These are phyloP conservation scores for Hypoxylon lienhwacheense DNA, from an alignment of 495 filamentous ascomycete species.

Conservation along the genomic window DNA sequence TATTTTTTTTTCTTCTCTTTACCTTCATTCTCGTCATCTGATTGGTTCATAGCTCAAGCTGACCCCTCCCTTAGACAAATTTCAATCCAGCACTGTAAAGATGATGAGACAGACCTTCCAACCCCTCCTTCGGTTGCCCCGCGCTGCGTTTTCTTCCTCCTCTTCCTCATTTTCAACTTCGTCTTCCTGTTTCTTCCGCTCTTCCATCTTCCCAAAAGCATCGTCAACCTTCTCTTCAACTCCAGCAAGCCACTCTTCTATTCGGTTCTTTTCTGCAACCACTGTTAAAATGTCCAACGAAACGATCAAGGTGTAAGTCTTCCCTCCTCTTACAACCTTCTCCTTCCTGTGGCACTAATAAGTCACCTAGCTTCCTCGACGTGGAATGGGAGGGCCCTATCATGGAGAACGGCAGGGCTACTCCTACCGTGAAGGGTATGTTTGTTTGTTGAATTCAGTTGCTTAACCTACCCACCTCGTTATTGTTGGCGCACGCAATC, in stretches of 20 bases:
- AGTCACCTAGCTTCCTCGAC: constrained; percentile 44
- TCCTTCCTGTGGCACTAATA: constrained; percentile 25
- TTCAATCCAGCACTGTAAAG: constrained; percentile 23
- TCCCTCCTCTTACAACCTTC: neutral
- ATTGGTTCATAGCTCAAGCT: constrained; percentile 31
- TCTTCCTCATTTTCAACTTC: constrained; percentile 31
- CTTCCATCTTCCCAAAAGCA: constrained; percentile 25
- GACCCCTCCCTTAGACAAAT: constrained; percentile 30
- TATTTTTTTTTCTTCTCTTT: constrained; percentile 1
- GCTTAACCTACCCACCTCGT: too few species aligned
- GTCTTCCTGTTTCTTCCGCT: constrained; percentile 21
- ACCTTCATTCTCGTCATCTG: neutral
- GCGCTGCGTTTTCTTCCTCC: constrained; percentile 35
- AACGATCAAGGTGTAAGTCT: constrained; percentile 39
- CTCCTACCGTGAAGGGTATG: constrained; percentile 64
- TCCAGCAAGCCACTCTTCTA: constrained; percentile 21
- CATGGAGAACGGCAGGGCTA: constrained; percentile 60
- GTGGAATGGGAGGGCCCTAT: constrained; percentile 66
- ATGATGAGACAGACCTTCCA: constrained; percentile 36
- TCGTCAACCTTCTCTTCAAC: constrained; percentile 21
- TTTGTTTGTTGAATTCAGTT: constrained; percentile 23
- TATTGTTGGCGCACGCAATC: too few species aligned
- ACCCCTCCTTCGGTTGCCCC: constrained; percentile 37
- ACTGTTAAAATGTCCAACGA: constrained; percentile 67
- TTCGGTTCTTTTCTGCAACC: constrained; percentile 63